Evolutionary conservation across 2,329 filamentous ascomycete genomes (phyloP), one percentile per base, ranked within the genome.

Genomic region (Aspergillus sojae): DNA sequence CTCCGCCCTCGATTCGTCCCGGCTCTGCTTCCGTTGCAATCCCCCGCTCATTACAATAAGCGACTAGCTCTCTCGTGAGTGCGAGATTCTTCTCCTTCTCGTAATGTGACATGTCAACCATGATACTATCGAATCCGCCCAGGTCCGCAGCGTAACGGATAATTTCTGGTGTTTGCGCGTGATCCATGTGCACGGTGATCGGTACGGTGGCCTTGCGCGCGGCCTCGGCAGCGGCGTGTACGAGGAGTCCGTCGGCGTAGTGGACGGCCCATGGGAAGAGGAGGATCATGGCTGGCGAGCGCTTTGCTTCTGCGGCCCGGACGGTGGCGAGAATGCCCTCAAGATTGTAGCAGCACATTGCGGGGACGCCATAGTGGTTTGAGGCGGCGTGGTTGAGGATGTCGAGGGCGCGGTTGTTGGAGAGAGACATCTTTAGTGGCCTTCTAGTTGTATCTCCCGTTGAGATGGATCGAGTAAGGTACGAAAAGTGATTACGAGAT

Each of bases 31-130:
- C 89, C 1, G 88, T 89, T 5, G 88, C 84, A 65, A 91, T 91
- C 3, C 88, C 88, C 48, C 85, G 82, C 67, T 79, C 86, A 72
- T 90, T 85, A 72, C 89, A 90, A 72, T 89, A 87, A 26, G 77
- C 78, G 7, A 88, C 87, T 57, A 91, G 78, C 67, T 90, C 86
- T 57, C 81, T 81, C 23, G 89, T 92, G 72, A 86, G 82, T 3
- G 82, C 79, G 43, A 93, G 79, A 72, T 92, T 92, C 78, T 91
- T 89, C 60, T 84, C 88, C 69, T 88, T 88, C 68, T 90, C 88
- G 71, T 90, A 87, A 73, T 92, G 89, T 62, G 83, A 87, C 89
- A 92, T 92, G 76, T 92, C 90, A 0, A 92, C 86, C 89, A 92
- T 92, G 73, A 92, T 91, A 66, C 84, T 86, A 76, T 92, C 89